Evolutionary conservation across 78 protist genomes (phyloP).

Genomic region (Dictyostelium discoideum): dicty_2.7 NC_007089.4:5288001-5288500

Average conservation of each 20-base stretch:
- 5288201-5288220: background rate
- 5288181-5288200: background rate
- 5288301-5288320: constrained; percentile 17
- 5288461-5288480: constrained; percentile 13
- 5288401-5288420: constrained; percentile 10
- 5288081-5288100: background rate
- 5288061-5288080: constrained; percentile 12
- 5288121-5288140: background rate
- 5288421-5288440: background rate
- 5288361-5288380: background rate
- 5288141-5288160: background rate
- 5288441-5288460: constrained; percentile 1
- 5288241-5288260: constrained; percentile 40
- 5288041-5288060: constrained; percentile 10
- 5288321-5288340: background rate
- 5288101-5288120: constrained; percentile 1
- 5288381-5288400: constrained; percentile 1
- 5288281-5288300: background rate
- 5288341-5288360: background rate
- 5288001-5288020: constrained; percentile 39
- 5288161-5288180: background rate
- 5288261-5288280: constrained; percentile 15
- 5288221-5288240: constrained; percentile 19
- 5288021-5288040: constrained; percentile 59
- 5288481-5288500: constrained; percentile 16